Evolutionary conservation across 768 basidiomycete genomes (phyloP).

Genomic region (Rhodocollybia butyracea): DNA sequence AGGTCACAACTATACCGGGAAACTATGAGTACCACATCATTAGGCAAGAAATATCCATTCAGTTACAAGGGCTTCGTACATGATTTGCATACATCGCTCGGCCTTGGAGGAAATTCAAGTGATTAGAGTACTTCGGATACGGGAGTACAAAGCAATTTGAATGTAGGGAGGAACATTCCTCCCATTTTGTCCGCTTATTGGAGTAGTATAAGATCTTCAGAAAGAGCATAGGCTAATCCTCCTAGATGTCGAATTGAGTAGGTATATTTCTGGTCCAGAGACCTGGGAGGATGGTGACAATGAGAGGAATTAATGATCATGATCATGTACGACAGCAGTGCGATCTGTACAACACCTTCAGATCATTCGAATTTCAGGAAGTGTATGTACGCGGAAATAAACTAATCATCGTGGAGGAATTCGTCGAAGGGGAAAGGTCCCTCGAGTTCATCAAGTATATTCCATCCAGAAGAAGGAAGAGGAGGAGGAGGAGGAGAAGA

Average conservation of each 20-base stretch:
- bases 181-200: slow-evolving; percentile 68
- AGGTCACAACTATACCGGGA: too few relatives aligned
- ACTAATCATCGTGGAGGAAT: too few relatives aligned
- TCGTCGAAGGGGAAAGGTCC: too few relatives aligned
- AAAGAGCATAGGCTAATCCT: slow-evolving; percentile 76
- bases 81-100: slow-evolving; percentile 44
- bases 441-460: too few relatives aligned
- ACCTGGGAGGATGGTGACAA: neutral
- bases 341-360: too few relatives aligned
- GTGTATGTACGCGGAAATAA: too few relatives aligned
- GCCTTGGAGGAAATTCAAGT: slow-evolving; percentile 42
- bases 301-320: neutral
- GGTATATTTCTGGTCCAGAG: neutral
- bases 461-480: too few relatives aligned
- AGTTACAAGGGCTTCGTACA: slow-evolving; percentile 39
- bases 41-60: slow-evolving; percentile 51
- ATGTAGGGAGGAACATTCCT: slow-evolving; percentile 56
- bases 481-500: too few relatives aligned
- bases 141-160: slow-evolving; percentile 28
- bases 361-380: too few relatives aligned
- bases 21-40: too few relatives aligned
- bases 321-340: too few relatives aligned
- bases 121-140: slow-evolving; percentile 35
- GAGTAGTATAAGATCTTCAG: slow-evolving; percentile 55
- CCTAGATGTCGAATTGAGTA: slow-evolving; percentile 68